Percentiles rank a stretch among this genome's conserved stretches.
Evolutionary conservation across 2,329 filamentous ascomycete genomes (phyloP).

Genomic region (Cylindrodendrum hubeiense): DNA sequence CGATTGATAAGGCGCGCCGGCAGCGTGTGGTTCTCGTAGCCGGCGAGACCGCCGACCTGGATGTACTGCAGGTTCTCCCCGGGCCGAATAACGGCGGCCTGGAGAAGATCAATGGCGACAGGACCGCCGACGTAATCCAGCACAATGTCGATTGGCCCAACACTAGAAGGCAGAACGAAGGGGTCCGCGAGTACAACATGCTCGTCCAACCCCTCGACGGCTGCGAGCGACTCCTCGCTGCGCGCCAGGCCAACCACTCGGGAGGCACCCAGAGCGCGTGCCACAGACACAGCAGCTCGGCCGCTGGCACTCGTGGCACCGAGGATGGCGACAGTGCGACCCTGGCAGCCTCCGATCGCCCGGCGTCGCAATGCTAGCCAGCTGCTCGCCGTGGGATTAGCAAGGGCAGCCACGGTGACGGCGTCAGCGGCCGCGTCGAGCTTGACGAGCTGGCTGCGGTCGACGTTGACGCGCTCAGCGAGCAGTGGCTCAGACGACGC

Average conservation of each 20-base stretch:
- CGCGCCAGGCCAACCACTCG: conserved; percentile 18
- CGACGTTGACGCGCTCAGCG: conserved; percentile 20
- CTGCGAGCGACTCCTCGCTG: conserved; percentile 7
- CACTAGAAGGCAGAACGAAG: conserved; percentile 5
- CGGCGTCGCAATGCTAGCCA: conserved; percentile 24
- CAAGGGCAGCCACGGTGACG: conserved; percentile 16
- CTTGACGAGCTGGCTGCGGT: conserved; percentile 16
- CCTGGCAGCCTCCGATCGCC: conserved; percentile 6
- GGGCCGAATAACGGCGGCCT: conserved; percentile 7
- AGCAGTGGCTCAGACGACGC: conserved; percentile 11
- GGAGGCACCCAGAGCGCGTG: conserved; percentile 15
- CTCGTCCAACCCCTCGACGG: conserved; percentile 18
- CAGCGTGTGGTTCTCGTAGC: conserved; percentile 15
- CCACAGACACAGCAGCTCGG: conserved; percentile 9
- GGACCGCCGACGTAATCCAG: conserved; percentile 27
- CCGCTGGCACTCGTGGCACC: conserved; percentile 30
- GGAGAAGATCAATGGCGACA: conserved; percentile 16
- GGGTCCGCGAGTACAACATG: conserved; percentile 16
- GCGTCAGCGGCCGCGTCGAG: conserved; percentile 14
- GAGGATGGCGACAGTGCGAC: conserved; percentile 23
- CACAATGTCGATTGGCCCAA: conserved; percentile 24
- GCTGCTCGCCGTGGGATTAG: conserved; percentile 24
- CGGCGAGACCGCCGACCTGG: conserved; percentile 19
- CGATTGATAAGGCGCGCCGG: conserved; percentile 18
- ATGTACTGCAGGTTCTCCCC: conserved; percentile 26